Evolutionary conservation across 768 basidiomycete genomes (phyloP).

Genomic region (Austroboletus festivus): DNA sequence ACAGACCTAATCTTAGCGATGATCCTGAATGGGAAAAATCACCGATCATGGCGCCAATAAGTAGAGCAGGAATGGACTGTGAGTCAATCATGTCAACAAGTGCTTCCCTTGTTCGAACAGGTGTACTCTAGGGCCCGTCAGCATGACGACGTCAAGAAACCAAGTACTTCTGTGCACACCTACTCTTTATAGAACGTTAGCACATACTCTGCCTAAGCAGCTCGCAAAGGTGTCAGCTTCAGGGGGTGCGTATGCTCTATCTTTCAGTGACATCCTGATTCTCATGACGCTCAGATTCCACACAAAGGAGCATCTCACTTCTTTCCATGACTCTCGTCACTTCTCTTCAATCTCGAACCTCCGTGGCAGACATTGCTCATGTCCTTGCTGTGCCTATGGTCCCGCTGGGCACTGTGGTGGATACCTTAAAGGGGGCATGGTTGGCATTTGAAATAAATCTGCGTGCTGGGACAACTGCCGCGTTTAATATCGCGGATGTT

Average conservation of each 20-base stretch:
- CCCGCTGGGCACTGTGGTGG: conserved; percentile 40
- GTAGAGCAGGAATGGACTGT: conserved; percentile 50
- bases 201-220: conserved; percentile 45
- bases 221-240: conserved; percentile 9
- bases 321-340: conserved; percentile 27
- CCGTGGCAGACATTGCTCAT: conserved; percentile 61
- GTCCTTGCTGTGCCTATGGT: conserved; percentile 43
- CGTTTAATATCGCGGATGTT: conserved; percentile 44
- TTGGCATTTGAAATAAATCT: conserved; percentile 42
- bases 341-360: conserved; percentile 49
- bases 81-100: conserved; percentile 18
- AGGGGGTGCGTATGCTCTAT: conserved; percentile 15
- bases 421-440: conserved; percentile 47
- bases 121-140: conserved; percentile 51
- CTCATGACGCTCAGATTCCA: conserved; percentile 26
- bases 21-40: conserved; percentile 50
- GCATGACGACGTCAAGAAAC: conserved; percentile 57
- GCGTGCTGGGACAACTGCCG: conserved; percentile 37
- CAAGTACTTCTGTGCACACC: conserved; percentile 51
- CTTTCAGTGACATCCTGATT: neutral
- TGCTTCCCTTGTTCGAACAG: neutral
- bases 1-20: conserved; percentile 52
- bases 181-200: conserved; percentile 42
- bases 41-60: conserved; percentile 42
- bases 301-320: conserved; percentile 21